Evolutionary conservation across 208 protist species (phyloP), one percentile per base, ranked within the genome.

Genomic region (Crithidia expoeki): DNA sequence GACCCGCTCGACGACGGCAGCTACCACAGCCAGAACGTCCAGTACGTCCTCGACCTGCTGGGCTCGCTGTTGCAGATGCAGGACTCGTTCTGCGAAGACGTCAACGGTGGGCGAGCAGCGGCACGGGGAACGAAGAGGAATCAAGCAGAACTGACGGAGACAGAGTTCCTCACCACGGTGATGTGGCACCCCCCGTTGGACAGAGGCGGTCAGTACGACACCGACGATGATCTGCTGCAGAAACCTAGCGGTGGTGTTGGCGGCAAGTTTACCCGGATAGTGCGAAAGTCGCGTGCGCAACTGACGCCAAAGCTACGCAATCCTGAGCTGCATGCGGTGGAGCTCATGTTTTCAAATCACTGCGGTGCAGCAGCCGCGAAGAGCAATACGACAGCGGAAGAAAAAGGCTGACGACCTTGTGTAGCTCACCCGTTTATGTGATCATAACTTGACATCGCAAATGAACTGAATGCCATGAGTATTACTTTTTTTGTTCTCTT

Each of bases 21-120:
- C 65, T 78, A 84, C 36, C 87, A 94, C 60, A 60, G 72, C 47
- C 86, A 79, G 47, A 91, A 92, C 72, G 86, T 94, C 34, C 68
- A 68, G 42, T 88, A 74, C 66, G 71, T 93, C n/a, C 78, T 92
- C 49, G 64, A 82, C 30, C 56, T 87, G 3, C 80, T 94, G 58
- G 86, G 86, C 14, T 71, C 71, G 65, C 21, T 88, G 68, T 56
- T 75, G 62, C 57, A 82, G 56, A 14, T 52, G 55, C 52, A 71
- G 34, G 57, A 42, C 44, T 71, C 60, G 7, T 75, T 77, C 38
- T 59, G 72, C n/a, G 63, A 72, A 19, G 72, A 77, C 42, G 46
- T 51, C 47, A n/a, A 28, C 30, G 52, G 28, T 0, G 62, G 44
- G 21, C 44, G 61, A 4, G 63, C 21, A 17, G 63, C 56, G 23